A percentile compares a stretch with the other conserved stretches of the same genome.
phyloP scores from a whole-genome alignment of 768 basidiomycete genomes.

The Lactarius tabidus region DNA sequence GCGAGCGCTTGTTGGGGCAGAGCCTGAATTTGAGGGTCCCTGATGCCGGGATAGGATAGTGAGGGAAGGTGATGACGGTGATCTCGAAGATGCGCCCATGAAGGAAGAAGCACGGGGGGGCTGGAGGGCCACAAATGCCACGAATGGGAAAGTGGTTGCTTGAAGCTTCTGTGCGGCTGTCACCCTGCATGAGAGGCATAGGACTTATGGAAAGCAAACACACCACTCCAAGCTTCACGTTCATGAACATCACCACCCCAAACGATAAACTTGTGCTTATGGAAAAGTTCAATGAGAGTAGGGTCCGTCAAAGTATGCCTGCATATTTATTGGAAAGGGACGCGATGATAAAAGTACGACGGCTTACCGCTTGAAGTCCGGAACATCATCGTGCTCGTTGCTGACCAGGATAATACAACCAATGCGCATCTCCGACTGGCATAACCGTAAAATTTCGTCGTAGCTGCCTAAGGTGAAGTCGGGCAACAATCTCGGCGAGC shows the following conservation, averaged over 20 bases:
- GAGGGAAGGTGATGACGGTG: slow-evolving; percentile 41
- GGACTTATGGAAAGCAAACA: slow-evolving; percentile 2
- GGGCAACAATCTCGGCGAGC: slow-evolving; percentile 56
- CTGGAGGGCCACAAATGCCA: slow-evolving; percentile 89
- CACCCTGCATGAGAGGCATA: slow-evolving; percentile 5
- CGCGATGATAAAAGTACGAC: neutral
- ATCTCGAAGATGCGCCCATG: slow-evolving; percentile 33
- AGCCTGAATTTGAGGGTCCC: slow-evolving; percentile 51
- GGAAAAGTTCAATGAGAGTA: slow-evolving; percentile 60
- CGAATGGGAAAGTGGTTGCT: slow-evolving; percentile 88
- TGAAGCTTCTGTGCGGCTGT: slow-evolving; percentile 71
- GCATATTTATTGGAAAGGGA: slow-evolving; percentile 6
- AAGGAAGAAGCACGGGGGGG: slow-evolving; percentile 48
- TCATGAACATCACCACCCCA: slow-evolving; percentile 94
- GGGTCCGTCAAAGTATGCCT: slow-evolving; percentile 77
- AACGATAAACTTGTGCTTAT: slow-evolving; percentile 70
- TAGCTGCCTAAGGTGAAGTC: slow-evolving; percentile 81
- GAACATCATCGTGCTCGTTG: slow-evolving; percentile 85
- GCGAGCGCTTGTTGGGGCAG: slow-evolving; percentile 57
- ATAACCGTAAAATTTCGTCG: slow-evolving; percentile 67
- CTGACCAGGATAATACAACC: slow-evolving; percentile 81
- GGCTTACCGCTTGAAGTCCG: slow-evolving; percentile 77
- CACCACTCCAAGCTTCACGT: slow-evolving; percentile 75
- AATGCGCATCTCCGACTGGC: slow-evolving; percentile 68
- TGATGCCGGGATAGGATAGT: slow-evolving; percentile 86